Percentiles rank a stretch among this genome's conserved stretches.
Evolutionary conservation across 2,329 filamentous ascomycete genomes (phyloP).

Genomic region (Dactylellina parvicollis): DNA sequence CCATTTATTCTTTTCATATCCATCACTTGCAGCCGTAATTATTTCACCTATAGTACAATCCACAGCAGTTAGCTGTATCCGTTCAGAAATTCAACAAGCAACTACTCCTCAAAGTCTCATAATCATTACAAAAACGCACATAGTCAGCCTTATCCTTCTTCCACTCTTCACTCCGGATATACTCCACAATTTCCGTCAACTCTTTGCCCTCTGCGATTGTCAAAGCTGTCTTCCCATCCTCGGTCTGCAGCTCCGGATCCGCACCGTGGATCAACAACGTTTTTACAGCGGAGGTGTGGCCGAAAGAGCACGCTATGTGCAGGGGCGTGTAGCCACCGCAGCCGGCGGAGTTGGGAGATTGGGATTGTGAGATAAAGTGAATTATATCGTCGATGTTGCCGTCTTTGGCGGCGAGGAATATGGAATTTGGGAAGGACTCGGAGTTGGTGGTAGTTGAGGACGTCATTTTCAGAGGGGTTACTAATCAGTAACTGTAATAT

Average conservation of each 20-base stretch:
- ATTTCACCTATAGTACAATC: constrained; percentile 9
- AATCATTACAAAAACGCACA: constrained; percentile 15
- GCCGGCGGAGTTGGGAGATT: constrained; percentile 23
- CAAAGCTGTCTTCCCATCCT: constrained; percentile 33
- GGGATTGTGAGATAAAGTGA: constrained; percentile 20
- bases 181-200: constrained; percentile 16
- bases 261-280: constrained; percentile 23
- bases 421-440: constrained; percentile 5
- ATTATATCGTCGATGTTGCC: constrained; percentile 35
- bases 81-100: constrained; percentile 20
- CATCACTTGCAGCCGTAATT: neutral
- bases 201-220: constrained; percentile 20
- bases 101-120: constrained; percentile 3
- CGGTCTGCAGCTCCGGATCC: constrained; percentile 26
- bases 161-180: constrained; percentile 21
- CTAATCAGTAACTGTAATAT: too few relatives aligned
- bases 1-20: neutral
- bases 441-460: neutral
- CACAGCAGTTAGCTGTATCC: constrained; percentile 1
- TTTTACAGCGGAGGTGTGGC: constrained; percentile 21
- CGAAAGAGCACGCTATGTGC: constrained; percentile 37
- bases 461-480: constrained; percentile 18
- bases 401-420: constrained; percentile 39
- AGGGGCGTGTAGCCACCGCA: constrained; percentile 39
- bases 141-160: constrained; percentile 16